phyloP scores from a whole-genome alignment of 2,329 filamentous ascomycete species.

The Ceratocystis destructans region DNA sequence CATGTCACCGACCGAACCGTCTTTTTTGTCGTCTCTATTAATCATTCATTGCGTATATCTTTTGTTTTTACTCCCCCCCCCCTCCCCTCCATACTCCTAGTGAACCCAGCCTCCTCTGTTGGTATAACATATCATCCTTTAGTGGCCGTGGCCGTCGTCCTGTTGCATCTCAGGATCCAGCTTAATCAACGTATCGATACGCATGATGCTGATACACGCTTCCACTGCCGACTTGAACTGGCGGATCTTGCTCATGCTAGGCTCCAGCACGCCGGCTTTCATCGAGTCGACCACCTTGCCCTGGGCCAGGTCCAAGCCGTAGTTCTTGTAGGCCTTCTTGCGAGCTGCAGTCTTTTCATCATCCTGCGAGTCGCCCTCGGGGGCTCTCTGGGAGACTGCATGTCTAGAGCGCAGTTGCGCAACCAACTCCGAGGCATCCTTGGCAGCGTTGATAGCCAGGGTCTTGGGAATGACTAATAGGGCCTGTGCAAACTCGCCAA shows the following conservation, averaged over 20 bases:
- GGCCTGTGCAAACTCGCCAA: conserved; percentile 91
- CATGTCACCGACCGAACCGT: neutral
- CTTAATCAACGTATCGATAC: conserved; percentile 97
- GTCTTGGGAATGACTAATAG: conserved; percentile 94
- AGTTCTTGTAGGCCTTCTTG: conserved; percentile 98
- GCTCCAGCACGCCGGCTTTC: conserved; percentile 90
- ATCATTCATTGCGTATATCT: conserved; percentile 16
- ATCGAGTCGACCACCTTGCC: conserved; percentile 87
- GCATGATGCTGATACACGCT: conserved; percentile 97
- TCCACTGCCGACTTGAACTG: conserved; percentile 98
- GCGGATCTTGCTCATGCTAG: conserved; percentile 94
- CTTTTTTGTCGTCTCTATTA: conserved; percentile 10
- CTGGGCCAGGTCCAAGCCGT: conserved; percentile 78
- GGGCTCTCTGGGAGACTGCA: conserved; percentile 81
- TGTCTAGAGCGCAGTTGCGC: conserved; percentile 91
- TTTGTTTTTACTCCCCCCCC: conserved; percentile 6
- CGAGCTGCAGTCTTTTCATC: conserved; percentile 81
- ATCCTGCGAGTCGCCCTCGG: conserved; percentile 69
- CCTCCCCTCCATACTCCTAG: too few relatives aligned
- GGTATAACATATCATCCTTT: conserved; percentile 23
- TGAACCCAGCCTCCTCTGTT: neutral
- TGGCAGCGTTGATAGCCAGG: conserved; percentile 89
- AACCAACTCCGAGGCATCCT: conserved; percentile 88
- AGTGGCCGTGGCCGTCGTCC: conserved; percentile 82
- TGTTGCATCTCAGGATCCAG: conserved; percentile 72